A percentile compares a stretch with the other conserved stretches of the same genome.
Conservation (phyloP, 306 rosid genomes). For the Notholithocarpus densiflorus region DNA sequence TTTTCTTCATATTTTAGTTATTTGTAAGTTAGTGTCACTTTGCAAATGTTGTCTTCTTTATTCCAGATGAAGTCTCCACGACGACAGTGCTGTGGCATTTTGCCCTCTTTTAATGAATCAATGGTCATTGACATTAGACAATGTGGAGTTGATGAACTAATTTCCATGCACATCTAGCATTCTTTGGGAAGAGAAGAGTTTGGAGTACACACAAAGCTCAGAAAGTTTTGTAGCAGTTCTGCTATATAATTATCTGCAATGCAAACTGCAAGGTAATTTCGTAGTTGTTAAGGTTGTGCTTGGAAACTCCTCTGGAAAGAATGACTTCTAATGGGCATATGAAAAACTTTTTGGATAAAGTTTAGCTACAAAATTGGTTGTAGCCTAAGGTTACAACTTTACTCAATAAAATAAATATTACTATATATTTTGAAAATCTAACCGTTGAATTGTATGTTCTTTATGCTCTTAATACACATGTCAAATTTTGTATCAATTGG, state of each 20-base stretch:
- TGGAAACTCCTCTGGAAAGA: neutral
- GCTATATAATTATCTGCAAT: neutral
- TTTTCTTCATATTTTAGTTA: conserved; percentile 22
- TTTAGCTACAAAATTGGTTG: no score
- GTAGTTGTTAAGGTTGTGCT: neutral
- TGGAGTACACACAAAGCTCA: conserved; percentile 5
- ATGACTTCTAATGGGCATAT: neutral
- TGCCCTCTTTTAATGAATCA: conserved; percentile 39
- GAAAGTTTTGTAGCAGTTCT: conserved; percentile 17
- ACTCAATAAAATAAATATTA: no score
- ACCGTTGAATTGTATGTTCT: no score
- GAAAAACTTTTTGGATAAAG: no score
- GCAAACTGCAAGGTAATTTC: neutral
- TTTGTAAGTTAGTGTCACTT: conserved; percentile 6
- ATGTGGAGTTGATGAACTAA: conserved; percentile 53
- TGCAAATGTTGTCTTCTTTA: conserved; percentile 6
- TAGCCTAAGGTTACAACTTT: no score
- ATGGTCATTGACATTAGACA: conserved; percentile 47
- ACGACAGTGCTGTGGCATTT: conserved; percentile 66
- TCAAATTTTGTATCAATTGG: no score
- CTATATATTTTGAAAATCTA: no score
- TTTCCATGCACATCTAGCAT: conserved; percentile 55
- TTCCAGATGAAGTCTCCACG: conserved; percentile 78
- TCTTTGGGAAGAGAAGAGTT: conserved; percentile 17
- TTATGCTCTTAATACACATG: no score